Conservation (phyloP, 441 rosid genomes). For the Populus hybrid region DNA sequence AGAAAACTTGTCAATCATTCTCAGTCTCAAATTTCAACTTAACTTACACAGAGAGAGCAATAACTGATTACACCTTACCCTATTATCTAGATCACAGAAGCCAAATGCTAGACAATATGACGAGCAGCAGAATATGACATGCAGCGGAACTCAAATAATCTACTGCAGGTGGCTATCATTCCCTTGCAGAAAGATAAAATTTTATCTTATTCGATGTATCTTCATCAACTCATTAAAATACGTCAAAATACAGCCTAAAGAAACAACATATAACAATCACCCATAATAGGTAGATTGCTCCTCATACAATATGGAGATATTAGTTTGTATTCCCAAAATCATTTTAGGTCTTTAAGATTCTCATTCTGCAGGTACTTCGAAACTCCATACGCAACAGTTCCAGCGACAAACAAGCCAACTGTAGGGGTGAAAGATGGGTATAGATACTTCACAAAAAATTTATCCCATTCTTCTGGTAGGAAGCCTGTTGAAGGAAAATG, state of each 20-base stretch:
- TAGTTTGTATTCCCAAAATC: constrained; percentile 15
- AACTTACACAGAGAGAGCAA: background rate
- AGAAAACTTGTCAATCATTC: background rate
- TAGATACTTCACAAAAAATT: constrained; percentile 74
- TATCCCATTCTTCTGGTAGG: constrained; percentile 83
- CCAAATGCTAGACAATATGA: background rate
- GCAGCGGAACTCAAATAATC: background rate
- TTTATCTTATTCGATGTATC: constrained; percentile 1
- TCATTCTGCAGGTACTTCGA: constrained; percentile 81
- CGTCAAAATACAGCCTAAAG: constrained; percentile 5
- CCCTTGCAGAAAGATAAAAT: background rate
- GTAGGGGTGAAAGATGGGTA: constrained; percentile 85
- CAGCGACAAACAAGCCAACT: constrained; percentile 68
- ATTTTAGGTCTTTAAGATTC: constrained; percentile 54
- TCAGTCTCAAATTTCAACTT: background rate
- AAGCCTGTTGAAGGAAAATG: constrained; percentile 50
- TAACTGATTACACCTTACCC: background rate
- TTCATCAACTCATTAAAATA: background rate
- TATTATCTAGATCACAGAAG: background rate
- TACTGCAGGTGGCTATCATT: background rate
- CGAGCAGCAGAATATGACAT: background rate
- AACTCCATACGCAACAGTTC: constrained; percentile 79
- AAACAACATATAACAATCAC: background rate
- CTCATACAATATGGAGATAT: constrained; percentile 20
- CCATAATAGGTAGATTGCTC: constrained; percentile 1